Percentiles rank a stretch among this genome's conserved stretches.
These are phyloP conservation scores for Amanita thiersii DNA, from an alignment of 768 basidiomycete species.

Conservation along the genomic window DNA sequence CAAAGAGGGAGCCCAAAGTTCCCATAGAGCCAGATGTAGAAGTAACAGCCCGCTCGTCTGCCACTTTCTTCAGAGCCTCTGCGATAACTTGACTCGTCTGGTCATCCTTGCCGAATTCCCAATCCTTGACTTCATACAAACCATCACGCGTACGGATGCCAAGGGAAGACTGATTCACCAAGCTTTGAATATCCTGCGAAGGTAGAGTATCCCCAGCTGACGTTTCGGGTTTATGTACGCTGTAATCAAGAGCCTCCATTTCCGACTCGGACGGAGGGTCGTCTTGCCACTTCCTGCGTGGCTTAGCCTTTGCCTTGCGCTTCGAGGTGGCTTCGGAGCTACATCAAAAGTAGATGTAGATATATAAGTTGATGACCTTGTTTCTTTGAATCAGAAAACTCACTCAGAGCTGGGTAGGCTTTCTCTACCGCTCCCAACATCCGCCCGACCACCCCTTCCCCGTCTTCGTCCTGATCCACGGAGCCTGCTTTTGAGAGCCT, in stretches of 20 bases:
- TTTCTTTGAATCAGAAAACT: slow-evolving; percentile 17
- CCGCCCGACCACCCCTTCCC: slow-evolving; percentile 42
- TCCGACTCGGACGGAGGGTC: slow-evolving; percentile 73
- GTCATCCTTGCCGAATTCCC: slow-evolving; percentile 58
- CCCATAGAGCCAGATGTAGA: slow-evolving; percentile 41
- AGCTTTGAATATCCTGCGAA: slow-evolving; percentile 46
- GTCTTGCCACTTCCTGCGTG: slow-evolving; percentile 90
- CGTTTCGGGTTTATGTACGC: slow-evolving; percentile 43
- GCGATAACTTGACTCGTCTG: slow-evolving; percentile 24
- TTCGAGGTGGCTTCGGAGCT: slow-evolving; percentile 61
- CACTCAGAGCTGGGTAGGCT: slow-evolving; percentile 67
- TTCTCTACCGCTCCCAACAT: slow-evolving; percentile 47
- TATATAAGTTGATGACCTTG: background rate
- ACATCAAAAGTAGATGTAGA: slow-evolving; percentile 2
- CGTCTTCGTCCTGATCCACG: slow-evolving; percentile 66
- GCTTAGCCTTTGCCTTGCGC: slow-evolving; percentile 57
- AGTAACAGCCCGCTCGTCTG: slow-evolving; percentile 24
- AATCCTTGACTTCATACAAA: slow-evolving; percentile 60
- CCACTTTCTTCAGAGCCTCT: slow-evolving; percentile 51
- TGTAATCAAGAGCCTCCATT: slow-evolving; percentile 92
- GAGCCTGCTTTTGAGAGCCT: slow-evolving; percentile 79
- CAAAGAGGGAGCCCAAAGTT: slow-evolving; percentile 70
- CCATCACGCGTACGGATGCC: slow-evolving; percentile 72
- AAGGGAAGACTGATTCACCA: slow-evolving; percentile 65
- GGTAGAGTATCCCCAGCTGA: slow-evolving; percentile 17